Evolutionary conservation across 495 filamentous ascomycete species (phyloP).

Genomic region (Lichina pygmaea): DNA sequence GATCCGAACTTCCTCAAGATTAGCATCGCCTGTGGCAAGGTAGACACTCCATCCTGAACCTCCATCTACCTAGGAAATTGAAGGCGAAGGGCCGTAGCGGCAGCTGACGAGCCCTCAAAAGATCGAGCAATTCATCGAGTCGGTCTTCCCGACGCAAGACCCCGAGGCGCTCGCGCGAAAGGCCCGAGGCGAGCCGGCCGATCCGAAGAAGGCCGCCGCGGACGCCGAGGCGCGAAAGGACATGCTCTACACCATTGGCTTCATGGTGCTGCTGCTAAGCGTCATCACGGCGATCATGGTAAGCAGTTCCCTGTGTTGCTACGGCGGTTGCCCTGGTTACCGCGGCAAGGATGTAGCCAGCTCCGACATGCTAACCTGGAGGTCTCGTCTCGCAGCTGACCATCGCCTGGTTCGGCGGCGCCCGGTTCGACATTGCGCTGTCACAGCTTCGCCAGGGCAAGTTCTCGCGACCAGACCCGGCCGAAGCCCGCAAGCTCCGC

Average conservation of each 20-base stretch:
- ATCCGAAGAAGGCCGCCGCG: conserved; percentile 16
- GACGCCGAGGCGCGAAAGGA: conserved; percentile 27
- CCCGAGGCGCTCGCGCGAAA: conserved; percentile 16
- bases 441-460: conserved; percentile 9
- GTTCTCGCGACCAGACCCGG: conserved; percentile 2
- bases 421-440: conserved; percentile 23
- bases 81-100: too few species aligned
- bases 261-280: conserved; percentile 30
- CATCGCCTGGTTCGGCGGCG: conserved; percentile 38
- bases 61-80: neutral
- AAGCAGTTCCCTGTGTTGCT: conserved; percentile 5
- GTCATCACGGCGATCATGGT: conserved; percentile 44
- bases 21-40: conserved; percentile 70
- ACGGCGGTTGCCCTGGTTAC: too few species aligned
- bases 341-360: neutral
- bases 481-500: conserved; percentile 5
- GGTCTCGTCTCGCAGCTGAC: conserved; percentile 22
- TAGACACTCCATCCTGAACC: conserved; percentile 11
- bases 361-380: neutral
- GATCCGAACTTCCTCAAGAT: conserved; percentile 90
- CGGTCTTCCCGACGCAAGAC: conserved; percentile 58
- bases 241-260: conserved; percentile 29
- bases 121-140: conserved; percentile 95
- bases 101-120: conserved; percentile 9
- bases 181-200: neutral